Evolutionary conservation across 2,329 filamentous ascomycete genomes (phyloP).

Genomic region (Pyricularia grisea): DNA sequence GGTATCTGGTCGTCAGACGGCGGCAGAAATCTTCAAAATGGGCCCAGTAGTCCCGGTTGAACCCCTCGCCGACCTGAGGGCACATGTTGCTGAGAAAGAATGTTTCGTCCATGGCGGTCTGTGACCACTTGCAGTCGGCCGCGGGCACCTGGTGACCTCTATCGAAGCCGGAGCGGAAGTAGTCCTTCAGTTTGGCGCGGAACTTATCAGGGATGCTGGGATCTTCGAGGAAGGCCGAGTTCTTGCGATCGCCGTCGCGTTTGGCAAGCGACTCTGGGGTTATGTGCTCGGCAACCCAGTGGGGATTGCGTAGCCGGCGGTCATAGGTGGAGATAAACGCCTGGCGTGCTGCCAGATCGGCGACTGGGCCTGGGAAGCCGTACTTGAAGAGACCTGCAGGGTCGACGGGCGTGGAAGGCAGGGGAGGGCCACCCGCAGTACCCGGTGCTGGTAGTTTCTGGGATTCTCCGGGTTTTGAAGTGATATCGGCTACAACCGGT

Average conservation of each 20-base stretch:
- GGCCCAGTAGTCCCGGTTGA: slow-evolving; percentile 99
- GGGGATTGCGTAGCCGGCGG: slow-evolving; percentile 79
- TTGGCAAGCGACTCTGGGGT: slow-evolving; percentile 72
- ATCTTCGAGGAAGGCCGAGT: slow-evolving; percentile 81
- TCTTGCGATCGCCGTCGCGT: slow-evolving; percentile 71
- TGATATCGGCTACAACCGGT: background rate
- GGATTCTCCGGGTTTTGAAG: slow-evolving; percentile 3
- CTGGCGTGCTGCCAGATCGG: slow-evolving; percentile 67
- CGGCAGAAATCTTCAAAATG: slow-evolving; percentile 98
- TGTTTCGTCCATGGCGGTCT: slow-evolving; percentile 88
- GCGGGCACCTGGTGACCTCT: slow-evolving; percentile 95
- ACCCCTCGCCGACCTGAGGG: slow-evolving; percentile 94
- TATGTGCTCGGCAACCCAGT: slow-evolving; percentile 96
- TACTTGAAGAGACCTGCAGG: slow-evolving; percentile 73
- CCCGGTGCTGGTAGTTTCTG: background rate
- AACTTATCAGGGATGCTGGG: slow-evolving; percentile 71
- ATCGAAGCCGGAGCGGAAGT: slow-evolving; percentile 91
- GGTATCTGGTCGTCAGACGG: slow-evolving; percentile 69
- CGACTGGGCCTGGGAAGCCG: slow-evolving; percentile 84
- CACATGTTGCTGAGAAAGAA: slow-evolving; percentile 96
- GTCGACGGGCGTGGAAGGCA: slow-evolving; percentile 46
- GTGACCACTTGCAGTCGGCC: slow-evolving; percentile 92
- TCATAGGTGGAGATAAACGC: slow-evolving; percentile 85
- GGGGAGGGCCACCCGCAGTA: slow-evolving; percentile 17
- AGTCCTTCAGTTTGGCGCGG: slow-evolving; percentile 84